These are phyloP conservation scores for Uronychia binucleata DNA, from an alignment of 73 alveolate genomes.

Conservation along the genomic window DNA sequence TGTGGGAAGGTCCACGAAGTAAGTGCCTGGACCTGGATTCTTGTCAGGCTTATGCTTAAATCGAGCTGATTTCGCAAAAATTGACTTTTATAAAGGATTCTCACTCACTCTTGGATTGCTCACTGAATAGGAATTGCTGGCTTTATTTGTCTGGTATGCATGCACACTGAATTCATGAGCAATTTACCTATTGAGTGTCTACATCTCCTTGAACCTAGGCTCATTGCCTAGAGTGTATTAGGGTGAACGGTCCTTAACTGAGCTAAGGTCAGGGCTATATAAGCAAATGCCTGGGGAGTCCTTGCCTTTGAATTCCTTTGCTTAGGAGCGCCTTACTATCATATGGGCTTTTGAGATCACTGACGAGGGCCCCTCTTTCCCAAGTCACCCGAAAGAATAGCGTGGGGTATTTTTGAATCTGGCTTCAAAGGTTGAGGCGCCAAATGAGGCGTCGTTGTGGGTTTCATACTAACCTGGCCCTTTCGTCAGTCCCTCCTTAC, in stretches of 20 bases:
- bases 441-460: neutral
- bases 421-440: neutral
- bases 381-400: neutral
- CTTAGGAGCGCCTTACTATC: neutral
- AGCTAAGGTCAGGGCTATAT: neutral
- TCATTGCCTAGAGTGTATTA: neutral
- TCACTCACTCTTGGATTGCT: neutral
- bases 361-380: neutral
- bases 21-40: neutral
- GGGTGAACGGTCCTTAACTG: neutral
- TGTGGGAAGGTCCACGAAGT: neutral
- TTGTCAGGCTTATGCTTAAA: neutral
- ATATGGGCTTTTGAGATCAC: neutral
- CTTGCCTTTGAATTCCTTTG: neutral
- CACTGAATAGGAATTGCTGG: neutral
- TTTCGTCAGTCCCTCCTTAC: neutral
- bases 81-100: neutral
- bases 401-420: neutral
- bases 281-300: neutral
- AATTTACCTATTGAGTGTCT: neutral
- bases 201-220: neutral
- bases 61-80: neutral
- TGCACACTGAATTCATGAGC: too few species aligned
- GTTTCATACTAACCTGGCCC: neutral
- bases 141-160: too few species aligned